Evolutionary conservation across 2,329 filamentous ascomycete genomes (phyloP).

Genomic region (Botrytis squamosa): DNA sequence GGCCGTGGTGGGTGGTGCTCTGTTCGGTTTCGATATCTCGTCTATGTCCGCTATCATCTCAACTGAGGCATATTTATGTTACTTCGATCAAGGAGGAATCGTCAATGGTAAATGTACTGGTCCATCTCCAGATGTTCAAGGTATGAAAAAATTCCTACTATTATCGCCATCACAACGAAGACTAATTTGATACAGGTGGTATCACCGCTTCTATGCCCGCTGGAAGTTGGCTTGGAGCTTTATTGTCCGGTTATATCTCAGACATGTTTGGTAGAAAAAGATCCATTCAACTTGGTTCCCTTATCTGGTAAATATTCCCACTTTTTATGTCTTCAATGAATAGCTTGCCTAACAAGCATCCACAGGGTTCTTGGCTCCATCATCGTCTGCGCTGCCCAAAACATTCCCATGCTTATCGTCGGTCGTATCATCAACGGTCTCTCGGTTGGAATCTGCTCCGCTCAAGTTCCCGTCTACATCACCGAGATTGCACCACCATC

Average conservation of each 20-base stretch:
- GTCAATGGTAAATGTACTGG: slow-evolving; percentile 51
- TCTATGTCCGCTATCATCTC: slow-evolving; percentile 59
- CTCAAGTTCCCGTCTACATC: slow-evolving; percentile 67
- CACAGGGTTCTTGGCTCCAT: slow-evolving; percentile 60
- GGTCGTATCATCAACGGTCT: slow-evolving; percentile 63
- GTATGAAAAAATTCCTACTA: slow-evolving; percentile 37
- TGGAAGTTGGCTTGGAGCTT: slow-evolving; percentile 65
- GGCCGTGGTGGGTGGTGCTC: slow-evolving; percentile 37
- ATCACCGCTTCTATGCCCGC: slow-evolving; percentile 71
- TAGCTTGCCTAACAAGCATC: neutral
- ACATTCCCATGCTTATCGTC: slow-evolving; percentile 51
- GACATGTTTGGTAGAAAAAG: slow-evolving; percentile 53
- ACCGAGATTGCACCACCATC: slow-evolving; percentile 61
- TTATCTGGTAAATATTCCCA: slow-evolving; percentile 43
- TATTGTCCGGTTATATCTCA: slow-evolving; percentile 57
- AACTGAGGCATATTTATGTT: slow-evolving; percentile 50
- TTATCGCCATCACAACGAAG: slow-evolving; percentile 45
- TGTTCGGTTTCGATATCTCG: slow-evolving; percentile 52
- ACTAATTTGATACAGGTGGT: slow-evolving; percentile 53
- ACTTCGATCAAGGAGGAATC: slow-evolving; percentile 46
- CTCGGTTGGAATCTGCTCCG: slow-evolving; percentile 60
- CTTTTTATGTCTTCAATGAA: neutral
- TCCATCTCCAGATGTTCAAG: slow-evolving; percentile 43
- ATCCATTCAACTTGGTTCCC: slow-evolving; percentile 48
- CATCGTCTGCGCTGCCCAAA: slow-evolving; percentile 58